Evolutionary conservation across 768 basidiomycete species (phyloP).

Genomic region (Suillus occidentalis): DNA sequence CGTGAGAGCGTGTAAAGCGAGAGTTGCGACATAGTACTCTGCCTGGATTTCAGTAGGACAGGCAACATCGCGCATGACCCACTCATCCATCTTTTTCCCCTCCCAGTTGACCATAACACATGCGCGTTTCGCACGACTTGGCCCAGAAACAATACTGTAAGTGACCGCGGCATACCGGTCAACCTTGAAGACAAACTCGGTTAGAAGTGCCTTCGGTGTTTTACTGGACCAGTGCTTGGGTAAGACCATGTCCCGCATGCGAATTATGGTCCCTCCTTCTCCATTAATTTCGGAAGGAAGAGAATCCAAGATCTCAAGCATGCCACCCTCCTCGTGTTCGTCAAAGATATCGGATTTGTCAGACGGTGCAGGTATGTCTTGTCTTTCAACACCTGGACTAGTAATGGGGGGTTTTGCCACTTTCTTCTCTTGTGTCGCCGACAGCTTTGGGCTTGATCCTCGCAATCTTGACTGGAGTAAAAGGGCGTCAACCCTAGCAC

Average conservation of each 20-base stretch:
- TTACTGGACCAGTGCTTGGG: slow-evolving; percentile 84
- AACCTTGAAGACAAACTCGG: slow-evolving; percentile 62
- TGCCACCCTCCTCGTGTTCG: slow-evolving; percentile 53
- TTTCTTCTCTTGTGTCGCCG: background rate
- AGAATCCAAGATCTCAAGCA: slow-evolving; percentile 74
- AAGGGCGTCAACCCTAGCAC: slow-evolving; percentile 45
- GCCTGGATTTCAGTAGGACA: slow-evolving; percentile 80
- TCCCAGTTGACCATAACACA: slow-evolving; percentile 75
- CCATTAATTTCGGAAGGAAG: slow-evolving; percentile 58
- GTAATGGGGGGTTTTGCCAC: background rate
- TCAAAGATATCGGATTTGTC: slow-evolving; percentile 49
- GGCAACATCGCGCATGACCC: slow-evolving; percentile 83
- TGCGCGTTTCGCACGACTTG: slow-evolving; percentile 75
- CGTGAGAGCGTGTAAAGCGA: slow-evolving; percentile 79
- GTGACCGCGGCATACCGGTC: slow-evolving; percentile 77
- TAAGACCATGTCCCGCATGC: slow-evolving; percentile 69
- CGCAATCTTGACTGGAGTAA: slow-evolving; percentile 46
- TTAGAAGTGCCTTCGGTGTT: slow-evolving; percentile 73
- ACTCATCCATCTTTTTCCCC: slow-evolving; percentile 57
- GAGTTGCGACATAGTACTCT: slow-evolving; percentile 84
- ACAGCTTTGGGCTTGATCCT: slow-evolving; percentile 17
- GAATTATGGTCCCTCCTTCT: slow-evolving; percentile 51
- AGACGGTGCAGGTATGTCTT: slow-evolving; percentile 2
- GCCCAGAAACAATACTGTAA: slow-evolving; percentile 63
- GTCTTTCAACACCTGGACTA: background rate